These are phyloP conservation scores for Candida sanyaensis DNA, from an alignment of 1,139 yeast species.

Conservation along the genomic window DNA sequence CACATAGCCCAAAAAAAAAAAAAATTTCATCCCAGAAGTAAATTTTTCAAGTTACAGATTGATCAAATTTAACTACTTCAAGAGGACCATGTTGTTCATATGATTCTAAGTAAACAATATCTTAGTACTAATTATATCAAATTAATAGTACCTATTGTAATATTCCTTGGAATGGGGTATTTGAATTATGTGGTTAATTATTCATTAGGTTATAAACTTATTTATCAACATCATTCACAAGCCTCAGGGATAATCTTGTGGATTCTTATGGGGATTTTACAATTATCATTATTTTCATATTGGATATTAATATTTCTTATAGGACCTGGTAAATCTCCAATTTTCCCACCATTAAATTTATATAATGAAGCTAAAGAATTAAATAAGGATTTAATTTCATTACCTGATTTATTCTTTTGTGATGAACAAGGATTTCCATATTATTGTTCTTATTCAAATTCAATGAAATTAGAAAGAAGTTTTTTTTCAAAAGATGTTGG, in stretches of 20 bases:
- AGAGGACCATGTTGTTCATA: slow-evolving; percentile 4
- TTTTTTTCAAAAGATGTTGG: slow-evolving; percentile 54
- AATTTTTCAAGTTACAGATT: too few species aligned
- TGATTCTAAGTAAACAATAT: slow-evolving; percentile 7
- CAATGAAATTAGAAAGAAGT: slow-evolving; percentile 54
- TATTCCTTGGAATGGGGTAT: slow-evolving; percentile 30
- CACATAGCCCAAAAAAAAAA: not conserved
- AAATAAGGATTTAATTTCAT: slow-evolving; percentile 15
- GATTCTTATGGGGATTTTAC: slow-evolving; percentile 30
- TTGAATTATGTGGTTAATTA: slow-evolving; percentile 34
- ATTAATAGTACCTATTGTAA: slow-evolving; percentile 23
- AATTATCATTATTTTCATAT: slow-evolving; percentile 27
- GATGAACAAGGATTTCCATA: slow-evolving; percentile 61
- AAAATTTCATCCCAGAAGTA: not conserved
- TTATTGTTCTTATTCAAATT: slow-evolving; percentile 57
- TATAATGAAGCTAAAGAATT: slow-evolving; percentile 13
- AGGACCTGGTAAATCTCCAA: slow-evolving; percentile 40
- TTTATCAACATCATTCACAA: slow-evolving; percentile 30
- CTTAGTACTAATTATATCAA: slow-evolving; percentile 6
- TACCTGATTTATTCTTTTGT: slow-evolving; percentile 58
- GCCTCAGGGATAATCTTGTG: slow-evolving; percentile 38
- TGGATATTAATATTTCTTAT: slow-evolving; percentile 28
- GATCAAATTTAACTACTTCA: too few species aligned
- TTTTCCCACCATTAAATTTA: slow-evolving; percentile 28
- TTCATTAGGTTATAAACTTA: slow-evolving; percentile 37